Conservation (phyloP, 176 grass and related monocot species). For the Zea mays region DNA sequence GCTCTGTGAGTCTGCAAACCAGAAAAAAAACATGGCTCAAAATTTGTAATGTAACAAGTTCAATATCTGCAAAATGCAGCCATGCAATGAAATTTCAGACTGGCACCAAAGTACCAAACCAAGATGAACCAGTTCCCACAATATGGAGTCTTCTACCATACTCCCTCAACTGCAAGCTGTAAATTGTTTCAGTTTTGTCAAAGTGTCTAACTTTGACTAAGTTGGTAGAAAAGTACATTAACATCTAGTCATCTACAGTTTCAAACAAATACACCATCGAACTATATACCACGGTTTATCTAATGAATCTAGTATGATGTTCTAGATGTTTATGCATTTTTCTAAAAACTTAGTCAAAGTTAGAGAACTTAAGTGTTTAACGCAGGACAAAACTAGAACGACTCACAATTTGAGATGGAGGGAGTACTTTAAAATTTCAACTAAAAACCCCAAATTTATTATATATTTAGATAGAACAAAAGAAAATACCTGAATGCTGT, state of each 20-base stretch:
- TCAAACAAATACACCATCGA: not conserved
- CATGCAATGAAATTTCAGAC: conserved; percentile 21
- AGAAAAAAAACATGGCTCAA: conserved; percentile 35
- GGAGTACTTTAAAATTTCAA: not conserved
- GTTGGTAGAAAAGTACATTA: not conserved
- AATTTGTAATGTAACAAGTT: not conserved
- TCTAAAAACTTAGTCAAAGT: not conserved
- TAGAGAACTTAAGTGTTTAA: not conserved
- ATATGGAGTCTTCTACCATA: not conserved
- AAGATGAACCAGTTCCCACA: not conserved
- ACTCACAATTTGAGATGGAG: too few species aligned
- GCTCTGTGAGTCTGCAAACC: conserved; percentile 55
- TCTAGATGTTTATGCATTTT: conserved; percentile 1
- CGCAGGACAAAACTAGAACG: too few species aligned
- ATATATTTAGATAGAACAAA: not conserved
- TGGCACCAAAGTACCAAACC: not conserved
- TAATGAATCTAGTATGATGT: not conserved
- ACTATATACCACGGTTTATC: not conserved
- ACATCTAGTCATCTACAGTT: not conserved
- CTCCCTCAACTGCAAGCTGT: not conserved
- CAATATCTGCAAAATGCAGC: not conserved
- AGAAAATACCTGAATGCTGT: not conserved
- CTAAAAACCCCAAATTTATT: not conserved
- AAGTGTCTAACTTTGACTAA: not conserved
- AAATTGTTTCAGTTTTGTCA: not conserved